Evolutionary conservation across 805 yeast genomes (phyloP).

Genomic region (Cyberlindnera amylophila): DNA sequence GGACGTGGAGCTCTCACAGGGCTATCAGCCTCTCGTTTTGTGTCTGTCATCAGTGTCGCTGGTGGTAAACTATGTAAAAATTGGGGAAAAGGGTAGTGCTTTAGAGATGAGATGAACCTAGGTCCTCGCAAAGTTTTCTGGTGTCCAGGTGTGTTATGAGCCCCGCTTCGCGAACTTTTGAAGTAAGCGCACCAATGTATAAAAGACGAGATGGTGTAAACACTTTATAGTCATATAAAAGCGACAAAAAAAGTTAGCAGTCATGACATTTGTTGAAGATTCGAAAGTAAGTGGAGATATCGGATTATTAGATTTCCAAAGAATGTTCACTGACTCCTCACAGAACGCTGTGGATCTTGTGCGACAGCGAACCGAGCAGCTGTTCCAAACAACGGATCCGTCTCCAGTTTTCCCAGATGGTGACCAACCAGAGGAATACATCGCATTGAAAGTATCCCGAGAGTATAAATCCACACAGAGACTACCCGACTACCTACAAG

Average conservation of each 20-base stretch:
- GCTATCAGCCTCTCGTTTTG: conserved; percentile 25
- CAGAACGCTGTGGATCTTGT: conserved; percentile 16
- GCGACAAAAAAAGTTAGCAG: too few relatives aligned
- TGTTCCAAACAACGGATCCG: conserved; percentile 9
- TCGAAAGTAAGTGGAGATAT: conserved; percentile 8
- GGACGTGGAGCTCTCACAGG: conserved; percentile 13
- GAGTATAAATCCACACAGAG: conserved; percentile 26
- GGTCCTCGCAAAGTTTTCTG: conserved; percentile 18
- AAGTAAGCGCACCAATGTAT: neutral
- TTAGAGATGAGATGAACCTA: conserved; percentile 3
- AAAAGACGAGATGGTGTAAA: neutral
- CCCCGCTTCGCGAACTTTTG: conserved; percentile 1
- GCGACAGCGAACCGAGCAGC: conserved; percentile 11
- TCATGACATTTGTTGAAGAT: conserved; percentile 15
- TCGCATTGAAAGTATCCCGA: conserved; percentile 27
- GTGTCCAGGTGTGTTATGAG: conserved; percentile 6
- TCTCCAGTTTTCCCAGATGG: conserved; percentile 3
- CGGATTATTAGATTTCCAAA: neutral
- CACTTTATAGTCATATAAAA: too few relatives aligned
- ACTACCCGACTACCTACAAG: conserved; percentile 30
- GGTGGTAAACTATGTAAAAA: neutral
- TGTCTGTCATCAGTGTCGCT: conserved; percentile 12
- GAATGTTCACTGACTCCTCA: too few relatives aligned
- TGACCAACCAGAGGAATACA: conserved; percentile 27
- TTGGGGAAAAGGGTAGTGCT: neutral